phyloP scores from a whole-genome alignment of 2,329 filamentous ascomycete species.

The Fusarium sp. region DNA sequence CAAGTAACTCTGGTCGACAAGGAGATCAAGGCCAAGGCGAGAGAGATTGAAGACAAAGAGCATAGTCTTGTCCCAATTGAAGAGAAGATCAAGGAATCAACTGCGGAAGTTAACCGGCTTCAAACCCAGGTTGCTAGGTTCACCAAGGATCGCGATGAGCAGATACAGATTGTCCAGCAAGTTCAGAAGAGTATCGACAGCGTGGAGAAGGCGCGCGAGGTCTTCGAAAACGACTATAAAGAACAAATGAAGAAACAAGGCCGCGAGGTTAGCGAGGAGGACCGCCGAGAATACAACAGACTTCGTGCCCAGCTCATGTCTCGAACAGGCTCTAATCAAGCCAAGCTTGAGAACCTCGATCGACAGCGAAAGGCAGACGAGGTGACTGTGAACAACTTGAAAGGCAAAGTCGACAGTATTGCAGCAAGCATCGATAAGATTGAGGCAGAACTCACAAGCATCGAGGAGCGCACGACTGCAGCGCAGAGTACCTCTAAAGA shows the following conservation, averaged over 20 bases:
- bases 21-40: conserved; percentile 86
- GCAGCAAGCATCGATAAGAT: conserved; percentile 80
- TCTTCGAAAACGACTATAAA: conserved; percentile 89
- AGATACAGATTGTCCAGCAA: conserved; percentile 75
- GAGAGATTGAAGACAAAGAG: conserved; percentile 85
- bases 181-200: conserved; percentile 82
- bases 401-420: conserved; percentile 85
- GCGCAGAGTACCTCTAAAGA: conserved; percentile 73
- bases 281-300: conserved; percentile 89
- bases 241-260: conserved; percentile 88
- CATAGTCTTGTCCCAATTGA: conserved; percentile 89
- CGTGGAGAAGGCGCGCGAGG: conserved; percentile 89
- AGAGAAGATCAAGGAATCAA: conserved; percentile 88
- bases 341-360: conserved; percentile 85
- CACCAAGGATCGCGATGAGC: conserved; percentile 79
- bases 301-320: conserved; percentile 88
- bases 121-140: conserved; percentile 77
- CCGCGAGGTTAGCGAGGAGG: conserved; percentile 83
- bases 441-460: conserved; percentile 75
- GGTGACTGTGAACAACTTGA: conserved; percentile 88
- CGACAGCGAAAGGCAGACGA: conserved; percentile 92
- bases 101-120: conserved; percentile 75
- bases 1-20: conserved; percentile 86
- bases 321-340: conserved; percentile 82
- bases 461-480: conserved; percentile 75